phyloP scores from a whole-genome alignment of 75 land plant species.

The Gnetum montanum region DNA sequence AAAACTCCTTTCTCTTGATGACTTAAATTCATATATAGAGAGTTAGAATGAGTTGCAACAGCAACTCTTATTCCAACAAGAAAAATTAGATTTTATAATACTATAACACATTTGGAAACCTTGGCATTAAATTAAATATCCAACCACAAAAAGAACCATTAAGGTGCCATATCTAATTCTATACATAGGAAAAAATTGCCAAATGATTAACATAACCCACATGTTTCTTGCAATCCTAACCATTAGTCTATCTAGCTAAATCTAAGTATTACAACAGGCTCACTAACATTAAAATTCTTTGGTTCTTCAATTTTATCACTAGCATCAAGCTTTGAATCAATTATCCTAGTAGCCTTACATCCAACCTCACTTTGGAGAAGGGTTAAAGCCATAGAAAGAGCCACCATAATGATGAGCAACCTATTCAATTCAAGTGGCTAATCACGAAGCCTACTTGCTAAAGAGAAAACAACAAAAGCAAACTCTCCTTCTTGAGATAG shows the following conservation, averaged over 20 bases:
- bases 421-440: constrained; percentile 86
- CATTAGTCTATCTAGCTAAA: constrained; percentile 94
- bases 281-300: constrained; percentile 45
- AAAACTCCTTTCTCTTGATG: too few relatives aligned
- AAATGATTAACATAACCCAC: too few relatives aligned
- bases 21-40: too few relatives aligned
- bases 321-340: constrained; percentile 35
- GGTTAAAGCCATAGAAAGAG: constrained; percentile 87
- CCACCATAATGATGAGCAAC: constrained; percentile 88
- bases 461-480: constrained; percentile 87
- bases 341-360: constrained; percentile 53
- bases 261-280: constrained; percentile 83
- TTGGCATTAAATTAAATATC: too few relatives aligned
- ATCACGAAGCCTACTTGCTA: constrained; percentile 93
- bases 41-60: too few relatives aligned
- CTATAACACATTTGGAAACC: too few relatives aligned
- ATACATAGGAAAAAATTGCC: too few relatives aligned
- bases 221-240: too few relatives aligned
- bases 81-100: too few relatives aligned
- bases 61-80: too few relatives aligned
- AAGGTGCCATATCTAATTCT: too few relatives aligned
- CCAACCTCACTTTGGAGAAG: constrained; percentile 85
- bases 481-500: constrained; percentile 98
- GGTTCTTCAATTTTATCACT: constrained; percentile 25
- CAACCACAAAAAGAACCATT: too few relatives aligned